Evolutionary conservation across 176 grass and related monocot genomes (phyloP).

Genomic region (Paspalum vaginatum): DNA sequence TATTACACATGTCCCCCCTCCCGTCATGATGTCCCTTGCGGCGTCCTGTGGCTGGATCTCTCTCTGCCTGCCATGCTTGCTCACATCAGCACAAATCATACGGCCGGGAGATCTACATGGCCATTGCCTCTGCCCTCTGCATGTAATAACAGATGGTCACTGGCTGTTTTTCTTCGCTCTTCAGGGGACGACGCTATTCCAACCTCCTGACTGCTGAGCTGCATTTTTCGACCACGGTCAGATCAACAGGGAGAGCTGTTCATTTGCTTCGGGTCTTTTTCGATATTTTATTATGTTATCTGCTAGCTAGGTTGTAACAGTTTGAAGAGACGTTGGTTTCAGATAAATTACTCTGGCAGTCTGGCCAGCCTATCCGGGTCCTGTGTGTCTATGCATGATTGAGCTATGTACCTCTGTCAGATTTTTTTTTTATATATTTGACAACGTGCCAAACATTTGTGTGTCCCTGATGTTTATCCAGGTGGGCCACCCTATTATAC

Average conservation of each 20-base stretch:
- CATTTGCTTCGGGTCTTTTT: neutral
- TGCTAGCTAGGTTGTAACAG: neutral
- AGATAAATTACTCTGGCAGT: neutral
- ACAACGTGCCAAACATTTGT: conserved; percentile 21
- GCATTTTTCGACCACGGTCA: neutral
- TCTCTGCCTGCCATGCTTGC: too few species aligned
- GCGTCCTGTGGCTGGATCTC: neutral
- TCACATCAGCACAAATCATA: conserved; percentile 7
- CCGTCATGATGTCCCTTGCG: neutral
- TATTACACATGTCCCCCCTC: conserved; percentile 29
- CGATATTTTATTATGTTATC: neutral
- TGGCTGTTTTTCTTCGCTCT: neutral
- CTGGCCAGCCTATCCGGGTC: neutral
- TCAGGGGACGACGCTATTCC: neutral
- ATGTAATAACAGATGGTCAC: neutral
- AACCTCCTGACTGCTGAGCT: neutral
- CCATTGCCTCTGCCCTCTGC: neutral
- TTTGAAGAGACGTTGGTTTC: conserved; percentile 1
- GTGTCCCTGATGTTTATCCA: conserved; percentile 3
- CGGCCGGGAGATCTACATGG: neutral
- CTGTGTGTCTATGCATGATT: conserved; percentile 29
- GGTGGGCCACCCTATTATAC: conserved; percentile 23
- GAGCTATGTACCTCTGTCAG: conserved; percentile 13
- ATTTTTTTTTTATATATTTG: neutral
- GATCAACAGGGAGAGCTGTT: neutral